A percentile compares a stretch with the other conserved stretches of the same genome.
These are phyloP conservation scores for Sporothrix schenckii DNA, from an alignment of 2,329 filamentous ascomycete genomes.

Conservation along the genomic window DNA sequence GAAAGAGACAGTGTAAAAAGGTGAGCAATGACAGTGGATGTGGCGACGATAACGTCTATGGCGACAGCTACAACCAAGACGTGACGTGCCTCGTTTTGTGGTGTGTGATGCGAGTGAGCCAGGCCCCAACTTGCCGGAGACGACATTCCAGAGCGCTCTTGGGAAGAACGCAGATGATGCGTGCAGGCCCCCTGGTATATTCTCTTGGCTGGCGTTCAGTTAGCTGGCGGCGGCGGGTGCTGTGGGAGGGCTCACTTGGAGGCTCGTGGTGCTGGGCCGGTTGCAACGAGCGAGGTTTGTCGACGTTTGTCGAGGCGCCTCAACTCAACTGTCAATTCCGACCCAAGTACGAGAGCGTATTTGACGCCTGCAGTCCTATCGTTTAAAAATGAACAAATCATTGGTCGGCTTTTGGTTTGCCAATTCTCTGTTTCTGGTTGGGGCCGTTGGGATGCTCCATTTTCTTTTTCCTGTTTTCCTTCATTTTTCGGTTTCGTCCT, in stretches of 20 bases:
- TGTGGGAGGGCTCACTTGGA: neutral
- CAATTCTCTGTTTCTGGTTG: neutral
- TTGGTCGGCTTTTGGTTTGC: too few relatives aligned
- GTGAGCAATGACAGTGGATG: too few relatives aligned
- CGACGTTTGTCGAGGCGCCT: too few relatives aligned
- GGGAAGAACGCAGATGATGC: neutral
- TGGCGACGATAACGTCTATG: neutral
- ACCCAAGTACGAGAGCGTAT: neutral
- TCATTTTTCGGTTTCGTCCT: neutral
- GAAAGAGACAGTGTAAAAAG: neutral
- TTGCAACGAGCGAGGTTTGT: too few relatives aligned
- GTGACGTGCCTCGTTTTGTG: neutral
- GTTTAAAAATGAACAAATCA: too few relatives aligned
- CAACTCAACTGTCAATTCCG: neutral
- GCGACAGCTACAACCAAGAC: neutral
- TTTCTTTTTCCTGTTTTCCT: neutral
- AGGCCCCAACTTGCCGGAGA: neutral
- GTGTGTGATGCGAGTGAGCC: neutral
- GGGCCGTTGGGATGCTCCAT: neutral
- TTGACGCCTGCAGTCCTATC: neutral
- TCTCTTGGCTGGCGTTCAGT: neutral
- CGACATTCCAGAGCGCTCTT: neutral
- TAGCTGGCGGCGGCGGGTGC: neutral
- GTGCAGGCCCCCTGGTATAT: neutral
- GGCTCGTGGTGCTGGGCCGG: slow-evolving; percentile 17